Conservation (phyloP, 1,139 yeast genomes). For the Hansenula sp. region DNA sequence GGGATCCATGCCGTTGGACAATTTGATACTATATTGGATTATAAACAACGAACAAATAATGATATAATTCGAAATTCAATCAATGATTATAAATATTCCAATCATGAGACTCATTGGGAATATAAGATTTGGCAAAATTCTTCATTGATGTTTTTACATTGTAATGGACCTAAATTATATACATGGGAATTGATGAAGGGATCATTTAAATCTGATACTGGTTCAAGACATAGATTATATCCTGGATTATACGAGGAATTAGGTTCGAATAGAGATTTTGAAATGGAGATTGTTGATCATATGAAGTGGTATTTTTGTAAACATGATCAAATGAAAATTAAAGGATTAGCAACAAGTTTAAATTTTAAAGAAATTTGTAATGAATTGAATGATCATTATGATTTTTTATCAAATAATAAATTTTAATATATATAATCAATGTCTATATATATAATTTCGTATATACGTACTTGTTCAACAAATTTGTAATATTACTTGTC, state of each 20-base stretch:
- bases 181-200: conserved; percentile 8
- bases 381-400: neutral
- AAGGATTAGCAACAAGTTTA: neutral
- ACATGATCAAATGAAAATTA: neutral
- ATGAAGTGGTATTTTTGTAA: conserved; percentile 14
- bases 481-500: no score
- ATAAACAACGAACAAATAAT: neutral
- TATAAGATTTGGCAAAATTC: conserved; percentile 12
- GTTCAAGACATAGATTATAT: conserved; percentile 10
- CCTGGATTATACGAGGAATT: conserved; percentile 7
- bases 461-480: no score
- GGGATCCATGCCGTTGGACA: conserved; percentile 13
- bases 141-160: conserved; percentile 12
- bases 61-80: conserved; percentile 5
- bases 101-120: conserved; percentile 9
- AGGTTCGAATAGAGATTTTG: conserved; percentile 8
- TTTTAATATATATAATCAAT: no score
- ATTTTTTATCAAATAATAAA: neutral
- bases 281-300: conserved; percentile 6
- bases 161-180: conserved; percentile 13
- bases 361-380: neutral
- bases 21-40: conserved; percentile 12
- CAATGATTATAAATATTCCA: conserved; percentile 7
- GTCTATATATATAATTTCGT: no score
- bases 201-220: conserved; percentile 1